Evolutionary conservation across 495 filamentous ascomycete species (phyloP).

Genomic region (Trichoderma reesei): DNA sequence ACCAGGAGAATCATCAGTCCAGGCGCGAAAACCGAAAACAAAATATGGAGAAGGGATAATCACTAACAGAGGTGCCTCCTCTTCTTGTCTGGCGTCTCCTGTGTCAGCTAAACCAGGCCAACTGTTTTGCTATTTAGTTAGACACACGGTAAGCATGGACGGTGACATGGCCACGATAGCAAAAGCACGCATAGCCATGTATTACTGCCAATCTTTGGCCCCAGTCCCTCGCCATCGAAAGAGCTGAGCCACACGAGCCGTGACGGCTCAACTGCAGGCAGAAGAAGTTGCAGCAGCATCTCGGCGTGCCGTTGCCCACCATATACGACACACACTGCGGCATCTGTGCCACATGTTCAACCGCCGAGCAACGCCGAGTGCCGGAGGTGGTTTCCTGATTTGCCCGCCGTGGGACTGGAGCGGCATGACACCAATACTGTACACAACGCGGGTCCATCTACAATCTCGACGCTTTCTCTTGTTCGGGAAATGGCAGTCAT

Average conservation of each 20-base stretch:
- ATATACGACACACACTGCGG: not conserved
- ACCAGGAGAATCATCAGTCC: no score
- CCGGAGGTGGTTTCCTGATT: not conserved
- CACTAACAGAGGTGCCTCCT: not conserved
- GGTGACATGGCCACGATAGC: not conserved
- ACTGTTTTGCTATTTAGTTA: no score
- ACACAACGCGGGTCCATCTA: not conserved
- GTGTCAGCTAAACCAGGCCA: no score
- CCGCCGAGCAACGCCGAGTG: not conserved
- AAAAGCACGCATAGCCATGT: not conserved
- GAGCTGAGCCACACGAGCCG: not conserved
- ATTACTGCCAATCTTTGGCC: not conserved
- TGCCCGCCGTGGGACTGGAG: not conserved
- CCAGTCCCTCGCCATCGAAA: not conserved
- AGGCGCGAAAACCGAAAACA: no score
- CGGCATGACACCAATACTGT: not conserved
- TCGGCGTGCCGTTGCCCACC: not conserved
- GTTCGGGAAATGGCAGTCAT: not conserved
- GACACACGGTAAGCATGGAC: no score
- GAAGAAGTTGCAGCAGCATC: not conserved
- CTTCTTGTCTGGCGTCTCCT: not conserved
- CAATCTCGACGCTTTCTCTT: not conserved
- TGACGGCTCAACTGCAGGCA: not conserved
- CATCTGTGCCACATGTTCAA: not conserved
- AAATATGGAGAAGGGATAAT: conserved; percentile 3